These are phyloP conservation scores for Paramecium primaurelia DNA, from an alignment of 73 alveolate genomes.

Conservation along the genomic window DNA sequence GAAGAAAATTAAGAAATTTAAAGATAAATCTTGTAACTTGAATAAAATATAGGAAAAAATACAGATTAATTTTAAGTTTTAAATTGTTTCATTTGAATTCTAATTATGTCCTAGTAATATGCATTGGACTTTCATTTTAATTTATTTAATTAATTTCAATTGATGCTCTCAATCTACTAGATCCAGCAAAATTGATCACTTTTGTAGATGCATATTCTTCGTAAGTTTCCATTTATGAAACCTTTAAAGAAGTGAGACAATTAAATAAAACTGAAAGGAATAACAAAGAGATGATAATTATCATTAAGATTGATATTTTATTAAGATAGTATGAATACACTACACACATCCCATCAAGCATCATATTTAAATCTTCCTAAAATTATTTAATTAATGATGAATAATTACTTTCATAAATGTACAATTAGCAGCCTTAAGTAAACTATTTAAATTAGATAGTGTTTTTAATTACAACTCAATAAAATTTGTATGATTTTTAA, in stretches of 20 bases:
- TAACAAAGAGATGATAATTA: neutral
- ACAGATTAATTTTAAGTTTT: neutral
- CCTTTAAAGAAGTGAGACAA: neutral
- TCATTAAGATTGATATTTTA: neutral
- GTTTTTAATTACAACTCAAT: neutral
- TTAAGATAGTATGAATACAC: neutral
- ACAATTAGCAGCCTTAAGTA: neutral
- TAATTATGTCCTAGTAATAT: neutral
- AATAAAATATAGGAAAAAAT: neutral
- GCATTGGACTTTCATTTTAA: neutral
- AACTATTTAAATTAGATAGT: neutral
- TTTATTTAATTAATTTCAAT: neutral
- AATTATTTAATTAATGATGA: neutral
- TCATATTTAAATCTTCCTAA: neutral
- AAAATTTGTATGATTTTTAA: neutral
- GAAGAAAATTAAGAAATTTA: neutral
- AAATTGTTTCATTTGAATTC: slow-evolving; percentile 11
- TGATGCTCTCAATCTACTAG: neutral
- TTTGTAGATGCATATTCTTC: neutral
- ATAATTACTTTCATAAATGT: neutral
- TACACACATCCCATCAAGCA: neutral
- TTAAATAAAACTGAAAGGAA: neutral
- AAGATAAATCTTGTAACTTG: neutral
- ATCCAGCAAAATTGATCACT: neutral
- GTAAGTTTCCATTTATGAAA: neutral